Evolutionary conservation across 2,329 filamentous ascomycete genomes (phyloP).

Genomic region (Ceratocystis huliohia): DNA sequence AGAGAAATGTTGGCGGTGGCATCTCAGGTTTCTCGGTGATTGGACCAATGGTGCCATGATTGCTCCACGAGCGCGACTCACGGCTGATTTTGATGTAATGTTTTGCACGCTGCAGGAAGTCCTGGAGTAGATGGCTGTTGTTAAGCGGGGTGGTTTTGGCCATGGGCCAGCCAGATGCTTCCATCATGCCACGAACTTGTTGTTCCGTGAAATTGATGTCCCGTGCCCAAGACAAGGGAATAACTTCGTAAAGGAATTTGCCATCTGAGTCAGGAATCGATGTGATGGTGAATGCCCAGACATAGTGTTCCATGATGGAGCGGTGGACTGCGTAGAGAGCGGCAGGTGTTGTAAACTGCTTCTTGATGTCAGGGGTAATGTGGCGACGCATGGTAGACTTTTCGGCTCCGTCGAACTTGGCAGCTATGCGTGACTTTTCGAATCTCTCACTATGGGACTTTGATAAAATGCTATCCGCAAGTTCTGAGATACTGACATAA

Average conservation of each 20-base stretch:
- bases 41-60: conserved; percentile 36
- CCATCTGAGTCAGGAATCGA: conserved; percentile 27
- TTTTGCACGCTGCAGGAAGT: conserved; percentile 40
- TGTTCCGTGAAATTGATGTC: conserved; percentile 27
- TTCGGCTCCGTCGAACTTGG: conserved; percentile 2
- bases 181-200: conserved; percentile 26
- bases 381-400: not conserved
- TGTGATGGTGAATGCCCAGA: conserved; percentile 43
- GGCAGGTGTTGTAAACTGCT: conserved; percentile 28
- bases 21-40: not conserved
- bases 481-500: conserved; percentile 40
- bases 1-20: not conserved
- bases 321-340: conserved; percentile 59
- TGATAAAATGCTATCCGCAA: conserved; percentile 29
- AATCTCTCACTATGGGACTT: not conserved
- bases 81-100: conserved; percentile 41
- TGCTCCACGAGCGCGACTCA: conserved; percentile 35
- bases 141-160: conserved; percentile 21
- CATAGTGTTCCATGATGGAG: conserved; percentile 46
- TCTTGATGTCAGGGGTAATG: conserved; percentile 1
- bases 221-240: conserved; percentile 26
- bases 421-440: not conserved
- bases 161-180: conserved; percentile 17
- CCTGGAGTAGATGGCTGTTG: conserved; percentile 25
- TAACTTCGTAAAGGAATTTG: conserved; percentile 49